phyloP scores from a whole-genome alignment of 352 stramenopile species.

The Globisporangium cystogenes region DNA sequence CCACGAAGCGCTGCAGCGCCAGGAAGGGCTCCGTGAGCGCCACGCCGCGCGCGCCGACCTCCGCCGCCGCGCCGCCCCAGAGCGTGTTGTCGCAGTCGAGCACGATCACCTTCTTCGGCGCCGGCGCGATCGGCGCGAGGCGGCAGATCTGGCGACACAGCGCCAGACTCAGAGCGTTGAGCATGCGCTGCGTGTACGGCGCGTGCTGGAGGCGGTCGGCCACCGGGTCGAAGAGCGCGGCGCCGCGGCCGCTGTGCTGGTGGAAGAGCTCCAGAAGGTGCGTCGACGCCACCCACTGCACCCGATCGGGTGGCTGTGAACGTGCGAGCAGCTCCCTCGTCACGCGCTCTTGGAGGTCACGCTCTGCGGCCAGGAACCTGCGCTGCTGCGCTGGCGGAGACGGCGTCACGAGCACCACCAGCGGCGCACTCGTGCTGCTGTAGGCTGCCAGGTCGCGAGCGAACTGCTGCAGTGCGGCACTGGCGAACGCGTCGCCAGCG shows the following conservation, averaged over 20 bases:
- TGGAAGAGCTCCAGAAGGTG: slow-evolving; percentile 23
- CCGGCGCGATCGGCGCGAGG: slow-evolving; percentile 17
- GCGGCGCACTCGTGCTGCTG: slow-evolving; percentile 11
- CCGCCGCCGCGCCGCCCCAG: slow-evolving; percentile 58
- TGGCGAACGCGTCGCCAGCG: background rate
- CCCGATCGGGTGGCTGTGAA: background rate
- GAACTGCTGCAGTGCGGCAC: slow-evolving; percentile 18
- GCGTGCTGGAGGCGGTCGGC: slow-evolving; percentile 52
- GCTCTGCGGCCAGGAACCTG: slow-evolving; percentile 13
- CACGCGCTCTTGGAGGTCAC: slow-evolving; percentile 14
- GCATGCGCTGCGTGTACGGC: slow-evolving; percentile 63
- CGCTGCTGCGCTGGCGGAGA: slow-evolving; percentile 13
- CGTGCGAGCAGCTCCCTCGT: slow-evolving; percentile 4
- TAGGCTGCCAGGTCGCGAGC: slow-evolving; percentile 22
- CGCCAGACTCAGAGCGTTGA: slow-evolving; percentile 37
- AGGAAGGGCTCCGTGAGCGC: slow-evolving; percentile 35
- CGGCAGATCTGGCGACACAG: slow-evolving; percentile 47
- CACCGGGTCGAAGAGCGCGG: slow-evolving; percentile 28
- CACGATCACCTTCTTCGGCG: slow-evolving; percentile 60
- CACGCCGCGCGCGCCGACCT: slow-evolving; percentile 35
- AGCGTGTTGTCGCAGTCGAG: slow-evolving; percentile 78
- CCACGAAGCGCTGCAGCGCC: slow-evolving; percentile 52
- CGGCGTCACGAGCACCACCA: slow-evolving; percentile 37
- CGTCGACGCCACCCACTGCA: slow-evolving; percentile 18
- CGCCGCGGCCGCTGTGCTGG: slow-evolving; percentile 12